Conservation (phyloP, 2,329 filamentous ascomycete genomes). For the Paraphoma chrysanthemicola region DNA sequence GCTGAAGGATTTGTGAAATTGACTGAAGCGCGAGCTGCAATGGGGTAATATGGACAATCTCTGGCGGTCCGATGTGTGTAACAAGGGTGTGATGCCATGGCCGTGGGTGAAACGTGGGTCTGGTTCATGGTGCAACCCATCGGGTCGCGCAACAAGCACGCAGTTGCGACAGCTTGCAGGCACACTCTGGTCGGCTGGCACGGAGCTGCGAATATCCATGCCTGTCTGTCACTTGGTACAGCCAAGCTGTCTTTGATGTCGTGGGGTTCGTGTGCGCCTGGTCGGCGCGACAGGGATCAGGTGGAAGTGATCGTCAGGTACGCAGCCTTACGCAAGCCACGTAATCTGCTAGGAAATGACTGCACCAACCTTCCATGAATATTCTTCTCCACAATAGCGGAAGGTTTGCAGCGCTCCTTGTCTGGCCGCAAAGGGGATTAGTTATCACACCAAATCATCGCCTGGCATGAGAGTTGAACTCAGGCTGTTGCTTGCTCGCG, state of each 20-base stretch:
- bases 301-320: conserved; percentile 28
- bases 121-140: conserved; percentile 40
- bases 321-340: conserved; percentile 1
- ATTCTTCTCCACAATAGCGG: neutral
- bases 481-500: too few relatives aligned
- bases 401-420: too few relatives aligned
- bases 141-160: conserved; percentile 29
- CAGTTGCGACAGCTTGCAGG: conserved; percentile 19
- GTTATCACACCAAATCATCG: too few relatives aligned
- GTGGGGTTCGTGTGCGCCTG: neutral
- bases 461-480: too few relatives aligned
- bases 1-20: conserved; percentile 11
- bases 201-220: conserved; percentile 4
- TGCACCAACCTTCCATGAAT: too few relatives aligned
- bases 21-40: conserved; percentile 12
- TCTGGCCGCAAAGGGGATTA: too few relatives aligned
- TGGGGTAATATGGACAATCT: conserved; percentile 29
- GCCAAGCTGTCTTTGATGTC: conserved; percentile 18
- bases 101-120: conserved; percentile 38
- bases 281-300: conserved; percentile 18
- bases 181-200: conserved; percentile 7
- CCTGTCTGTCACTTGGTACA: neutral
- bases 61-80: conserved; percentile 17
- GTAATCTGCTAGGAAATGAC: neutral
- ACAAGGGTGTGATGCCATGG: conserved; percentile 22